phyloP scores from a whole-genome alignment of 805 yeast species.

The Wickerhamomyces tratensis region DNA sequence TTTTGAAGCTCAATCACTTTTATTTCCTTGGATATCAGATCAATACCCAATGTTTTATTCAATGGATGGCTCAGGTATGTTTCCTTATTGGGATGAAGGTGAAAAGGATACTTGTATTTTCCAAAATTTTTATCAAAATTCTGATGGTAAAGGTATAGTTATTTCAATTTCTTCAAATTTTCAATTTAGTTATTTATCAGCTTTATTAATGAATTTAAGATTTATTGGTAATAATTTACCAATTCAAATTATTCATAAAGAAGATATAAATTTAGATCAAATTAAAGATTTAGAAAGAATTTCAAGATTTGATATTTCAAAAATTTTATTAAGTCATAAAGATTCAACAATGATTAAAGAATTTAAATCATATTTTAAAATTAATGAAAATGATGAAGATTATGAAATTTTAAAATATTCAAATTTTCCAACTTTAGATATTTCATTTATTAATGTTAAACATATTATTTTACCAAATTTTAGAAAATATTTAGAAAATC shows the following conservation, averaged over 20 bases:
- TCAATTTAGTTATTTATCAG: constrained; percentile 10
- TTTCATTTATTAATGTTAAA: constrained; percentile 18
- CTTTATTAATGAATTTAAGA: constrained; percentile 18
- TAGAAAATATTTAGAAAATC: constrained; percentile 18
- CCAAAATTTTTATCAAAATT: not conserved
- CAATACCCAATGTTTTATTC: not conserved
- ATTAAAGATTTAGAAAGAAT: constrained; percentile 3
- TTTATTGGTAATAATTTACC: constrained; percentile 19
- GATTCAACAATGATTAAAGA: not conserved
- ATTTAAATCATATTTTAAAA: too few relatives aligned
- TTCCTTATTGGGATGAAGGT: not conserved
- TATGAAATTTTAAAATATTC: not conserved
- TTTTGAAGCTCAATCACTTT: not conserved
- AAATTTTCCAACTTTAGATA: constrained; percentile 11
- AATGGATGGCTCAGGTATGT: not conserved
- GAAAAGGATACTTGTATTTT: constrained; percentile 1
- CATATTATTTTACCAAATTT: constrained; percentile 3
- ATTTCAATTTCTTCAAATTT: constrained; percentile 14
- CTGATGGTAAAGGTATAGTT: constrained; percentile 22
- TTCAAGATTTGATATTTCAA: constrained; percentile 6
- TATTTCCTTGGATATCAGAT: constrained; percentile 7
- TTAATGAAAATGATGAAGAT: not conserved
- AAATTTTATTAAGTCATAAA: not conserved
- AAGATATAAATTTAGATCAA: constrained; percentile 9
- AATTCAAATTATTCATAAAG: constrained; percentile 22